Percentiles rank a stretch among this genome's conserved stretches.
phyloP scores from a whole-genome alignment of 305 asterid species.

The Fraxinus albicans region DNA sequence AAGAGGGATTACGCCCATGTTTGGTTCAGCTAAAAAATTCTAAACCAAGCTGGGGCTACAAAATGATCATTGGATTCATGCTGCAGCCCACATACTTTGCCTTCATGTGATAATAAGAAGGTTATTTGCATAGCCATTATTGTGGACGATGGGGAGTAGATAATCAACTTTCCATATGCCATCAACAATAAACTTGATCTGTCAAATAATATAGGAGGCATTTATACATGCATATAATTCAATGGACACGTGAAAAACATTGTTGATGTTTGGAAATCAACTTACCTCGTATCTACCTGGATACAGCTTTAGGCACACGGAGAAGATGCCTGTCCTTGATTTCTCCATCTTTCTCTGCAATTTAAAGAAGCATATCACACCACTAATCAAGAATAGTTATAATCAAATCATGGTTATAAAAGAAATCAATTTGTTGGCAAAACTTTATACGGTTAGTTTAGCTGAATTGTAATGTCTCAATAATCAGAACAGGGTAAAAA shows the following conservation, averaged over 20 bases:
- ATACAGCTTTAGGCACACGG: slow-evolving; percentile 63
- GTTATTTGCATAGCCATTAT: slow-evolving; percentile 69
- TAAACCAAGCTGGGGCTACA: background rate
- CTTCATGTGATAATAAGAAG: slow-evolving; percentile 54
- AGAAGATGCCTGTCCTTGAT: slow-evolving; percentile 61
- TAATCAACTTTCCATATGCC: slow-evolving; percentile 87
- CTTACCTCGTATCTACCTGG: slow-evolving; percentile 92
- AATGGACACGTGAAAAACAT: slow-evolving; percentile 10
- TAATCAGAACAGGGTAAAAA: background rate
- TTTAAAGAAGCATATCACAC: slow-evolving; percentile 15
- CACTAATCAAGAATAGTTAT: slow-evolving; percentile 1
- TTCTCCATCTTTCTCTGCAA: slow-evolving; percentile 90
- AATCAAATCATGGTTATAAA: background rate
- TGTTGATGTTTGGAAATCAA: background rate
- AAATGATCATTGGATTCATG: background rate
- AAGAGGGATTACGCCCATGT: background rate
- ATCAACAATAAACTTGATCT: slow-evolving; percentile 93
- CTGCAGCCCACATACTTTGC: slow-evolving; percentile 3
- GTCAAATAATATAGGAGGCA: slow-evolving; percentile 24
- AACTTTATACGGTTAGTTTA: background rate
- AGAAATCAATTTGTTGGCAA: background rate
- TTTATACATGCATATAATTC: background rate
- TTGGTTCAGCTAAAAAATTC: background rate
- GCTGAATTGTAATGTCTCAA: background rate
- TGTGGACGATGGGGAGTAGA: slow-evolving; percentile 59